A percentile compares a stretch with the other conserved stretches of the same genome.
Evolutionary conservation across 495 filamentous ascomycete genomes (phyloP).

Genomic region (Penicillium lagena): DNA sequence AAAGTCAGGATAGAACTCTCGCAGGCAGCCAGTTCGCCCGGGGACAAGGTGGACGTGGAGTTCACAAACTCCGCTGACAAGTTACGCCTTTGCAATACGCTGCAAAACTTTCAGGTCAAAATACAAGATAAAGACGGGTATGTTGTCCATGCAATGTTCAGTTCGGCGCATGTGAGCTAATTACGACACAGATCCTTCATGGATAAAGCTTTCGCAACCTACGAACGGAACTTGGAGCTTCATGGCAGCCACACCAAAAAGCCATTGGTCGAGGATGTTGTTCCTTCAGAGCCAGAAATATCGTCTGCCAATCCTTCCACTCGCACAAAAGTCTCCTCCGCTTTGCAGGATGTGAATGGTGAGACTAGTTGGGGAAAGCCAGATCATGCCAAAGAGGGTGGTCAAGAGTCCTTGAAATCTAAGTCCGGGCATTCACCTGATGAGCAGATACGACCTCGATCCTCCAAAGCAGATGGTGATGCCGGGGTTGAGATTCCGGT

Average conservation of each 20-base stretch:
- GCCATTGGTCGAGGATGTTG: not conserved
- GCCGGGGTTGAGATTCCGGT: constrained; percentile 23
- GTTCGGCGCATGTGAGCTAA: constrained; percentile 2
- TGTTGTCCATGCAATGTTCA: not conserved
- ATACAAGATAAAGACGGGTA: constrained; percentile 15
- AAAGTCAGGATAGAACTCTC: constrained; percentile 31
- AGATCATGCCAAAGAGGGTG: not conserved
- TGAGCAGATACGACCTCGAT: not conserved
- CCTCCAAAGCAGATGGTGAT: not conserved
- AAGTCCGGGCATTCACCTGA: not conserved
- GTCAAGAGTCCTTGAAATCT: not conserved
- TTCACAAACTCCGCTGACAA: constrained; percentile 17
- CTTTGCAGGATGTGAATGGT: constrained; percentile 18
- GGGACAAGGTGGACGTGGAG: constrained; percentile 31
- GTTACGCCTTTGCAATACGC: constrained; percentile 7
- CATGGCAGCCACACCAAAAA: constrained; percentile 7
- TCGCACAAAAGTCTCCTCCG: constrained; percentile 26
- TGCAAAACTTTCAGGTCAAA: constrained; percentile 7
- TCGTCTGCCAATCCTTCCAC: not conserved
- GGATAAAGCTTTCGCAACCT: constrained; percentile 27
- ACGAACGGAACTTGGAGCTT: constrained; percentile 5
- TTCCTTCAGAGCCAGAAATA: not conserved
- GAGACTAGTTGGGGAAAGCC: not conserved
- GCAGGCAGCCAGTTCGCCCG: constrained; percentile 7
- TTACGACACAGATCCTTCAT: constrained; percentile 23